These are phyloP conservation scores for Hysterium pulicare DNA, from an alignment of 2,329 filamentous ascomycete genomes.

Conservation along the genomic window DNA sequence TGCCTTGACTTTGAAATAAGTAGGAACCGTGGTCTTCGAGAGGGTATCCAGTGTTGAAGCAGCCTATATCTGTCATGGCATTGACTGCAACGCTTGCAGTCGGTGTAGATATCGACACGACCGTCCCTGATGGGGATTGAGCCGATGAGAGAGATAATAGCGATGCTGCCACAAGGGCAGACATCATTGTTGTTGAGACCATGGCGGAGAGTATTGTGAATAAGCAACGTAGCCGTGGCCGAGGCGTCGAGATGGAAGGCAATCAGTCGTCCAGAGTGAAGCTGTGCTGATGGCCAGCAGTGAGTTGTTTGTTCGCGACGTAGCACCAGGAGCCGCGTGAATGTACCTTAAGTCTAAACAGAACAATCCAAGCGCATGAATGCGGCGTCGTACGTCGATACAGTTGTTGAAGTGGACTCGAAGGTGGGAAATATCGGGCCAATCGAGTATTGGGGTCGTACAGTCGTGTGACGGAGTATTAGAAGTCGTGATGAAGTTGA, in stretches of 20 bases:
- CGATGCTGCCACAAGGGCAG: constrained; percentile 26
- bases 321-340: constrained; percentile 5
- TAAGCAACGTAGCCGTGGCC: not conserved
- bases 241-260: constrained; percentile 4
- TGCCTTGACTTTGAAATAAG: constrained; percentile 53
- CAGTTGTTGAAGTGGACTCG: constrained; percentile 9
- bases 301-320: constrained; percentile 7
- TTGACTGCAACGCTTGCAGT: constrained; percentile 25
- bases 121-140: constrained; percentile 11
- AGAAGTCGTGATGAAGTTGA: constrained; percentile 1
- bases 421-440: too few species aligned
- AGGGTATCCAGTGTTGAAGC: constrained; percentile 49
- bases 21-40: constrained; percentile 49
- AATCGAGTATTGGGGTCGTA: constrained; percentile 8
- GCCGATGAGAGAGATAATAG: constrained; percentile 25
- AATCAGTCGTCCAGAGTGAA: constrained; percentile 14
- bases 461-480: not conserved
- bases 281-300: constrained; percentile 21
- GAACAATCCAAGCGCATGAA: constrained; percentile 21
- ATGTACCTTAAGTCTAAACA: constrained; percentile 24
- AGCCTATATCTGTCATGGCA: constrained; percentile 43
- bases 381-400: constrained; percentile 10
- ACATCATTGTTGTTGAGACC: constrained; percentile 29
- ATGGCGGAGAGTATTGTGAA: constrained; percentile 19
- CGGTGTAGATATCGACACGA: constrained; percentile 25